Evolutionary conservation across 768 basidiomycete genomes (phyloP), one percentile per base, ranked within the genome.

Genomic region (Lyophyllum atratum): DNA sequence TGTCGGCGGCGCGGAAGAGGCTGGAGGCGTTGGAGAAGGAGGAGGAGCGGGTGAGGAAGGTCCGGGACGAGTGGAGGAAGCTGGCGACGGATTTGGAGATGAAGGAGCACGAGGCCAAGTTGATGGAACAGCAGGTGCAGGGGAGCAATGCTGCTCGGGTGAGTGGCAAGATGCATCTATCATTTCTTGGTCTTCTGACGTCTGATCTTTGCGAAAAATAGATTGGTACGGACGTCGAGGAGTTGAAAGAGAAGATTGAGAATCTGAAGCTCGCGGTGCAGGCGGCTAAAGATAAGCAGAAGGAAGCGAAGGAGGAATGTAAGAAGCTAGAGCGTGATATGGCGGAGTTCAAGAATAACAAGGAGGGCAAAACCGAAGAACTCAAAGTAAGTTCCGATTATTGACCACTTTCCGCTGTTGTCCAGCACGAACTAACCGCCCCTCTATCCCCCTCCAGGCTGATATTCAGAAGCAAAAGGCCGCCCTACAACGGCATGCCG

Each of bases 331-430:
- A 98, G 74, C 89, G 89, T 65, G 97, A 99, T 69, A 98, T 99
- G 94, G 85, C 85, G 53, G 97, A 98, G 76, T 98, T 99, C 80
- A 95, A 97, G 78, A 90, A 95, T 73, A 95, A 99, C 76, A 97
- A 97, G 70, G 97, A 98, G 49, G 93, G 94, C 46, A 98, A 98
- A 74, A 90, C 93, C 53, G 90, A 89, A 17, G 91, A 98, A 69
- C 83, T 98, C 61, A 97, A 95, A 79, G 95, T 91, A 55, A 45
- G 76, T 15, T 9, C 57, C 45, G n/a, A n/a, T n/a, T n/a, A n/a
- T n/a, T 19, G 22, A 15, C 21, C 42, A 46, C 24, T 40, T 29
- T 33, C 31, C 14, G 17, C 24, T 19, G 17, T 8, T n/a, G 4
- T 28, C 52, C 22, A 28, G 34, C 46, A 50, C 54, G 45, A 2